A percentile compares a stretch with the other conserved stretches of the same genome.
Conservation (phyloP, 1,284 basidiomycete species). For the Anthracocystis setariae region DNA sequence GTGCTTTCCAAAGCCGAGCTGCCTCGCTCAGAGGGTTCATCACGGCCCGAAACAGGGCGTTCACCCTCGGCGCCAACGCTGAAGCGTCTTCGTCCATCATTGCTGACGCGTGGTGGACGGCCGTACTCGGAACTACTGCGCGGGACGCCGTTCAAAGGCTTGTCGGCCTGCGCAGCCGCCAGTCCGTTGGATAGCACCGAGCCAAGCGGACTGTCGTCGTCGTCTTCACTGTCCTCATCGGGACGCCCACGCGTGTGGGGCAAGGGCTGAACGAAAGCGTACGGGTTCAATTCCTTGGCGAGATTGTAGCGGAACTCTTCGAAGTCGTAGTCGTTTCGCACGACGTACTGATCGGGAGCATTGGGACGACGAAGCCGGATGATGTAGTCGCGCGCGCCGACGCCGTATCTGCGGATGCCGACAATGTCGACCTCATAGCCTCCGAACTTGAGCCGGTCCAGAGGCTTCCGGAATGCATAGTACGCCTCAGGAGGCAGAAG, state of each 20-base stretch:
- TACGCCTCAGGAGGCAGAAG: constrained; percentile 61
- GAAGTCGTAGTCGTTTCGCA: constrained; percentile 64
- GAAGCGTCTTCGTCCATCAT: constrained; percentile 40
- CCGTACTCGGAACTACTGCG: constrained; percentile 20
- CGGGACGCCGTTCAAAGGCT: not conserved
- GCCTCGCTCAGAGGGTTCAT: constrained; percentile 18
- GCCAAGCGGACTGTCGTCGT: constrained; percentile 33
- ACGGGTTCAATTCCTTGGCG: constrained; percentile 53
- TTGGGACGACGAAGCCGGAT: constrained; percentile 61
- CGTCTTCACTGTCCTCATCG: constrained; percentile 44
- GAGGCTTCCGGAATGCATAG: constrained; percentile 58
- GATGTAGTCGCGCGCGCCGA: constrained; percentile 55
- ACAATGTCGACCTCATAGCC: constrained; percentile 64
- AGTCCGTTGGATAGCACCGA: constrained; percentile 26
- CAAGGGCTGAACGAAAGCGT: constrained; percentile 54
- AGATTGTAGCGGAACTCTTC: constrained; percentile 58
- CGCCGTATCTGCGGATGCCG: constrained; percentile 46
- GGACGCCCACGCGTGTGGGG: constrained; percentile 51
- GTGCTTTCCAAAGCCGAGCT: constrained; percentile 39
- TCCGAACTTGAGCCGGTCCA: constrained; percentile 58
- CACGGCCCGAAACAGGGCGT: constrained; percentile 32
- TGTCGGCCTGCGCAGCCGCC: constrained; percentile 26
- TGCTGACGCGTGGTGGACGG: constrained; percentile 30
- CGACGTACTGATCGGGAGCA: constrained; percentile 55
- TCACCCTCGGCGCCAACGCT: constrained; percentile 33